Percentiles rank a stretch among this genome's conserved stretches.
Evolutionary conservation across 768 basidiomycete species (phyloP).

Genomic region (Saitozyma sp.): DNA sequence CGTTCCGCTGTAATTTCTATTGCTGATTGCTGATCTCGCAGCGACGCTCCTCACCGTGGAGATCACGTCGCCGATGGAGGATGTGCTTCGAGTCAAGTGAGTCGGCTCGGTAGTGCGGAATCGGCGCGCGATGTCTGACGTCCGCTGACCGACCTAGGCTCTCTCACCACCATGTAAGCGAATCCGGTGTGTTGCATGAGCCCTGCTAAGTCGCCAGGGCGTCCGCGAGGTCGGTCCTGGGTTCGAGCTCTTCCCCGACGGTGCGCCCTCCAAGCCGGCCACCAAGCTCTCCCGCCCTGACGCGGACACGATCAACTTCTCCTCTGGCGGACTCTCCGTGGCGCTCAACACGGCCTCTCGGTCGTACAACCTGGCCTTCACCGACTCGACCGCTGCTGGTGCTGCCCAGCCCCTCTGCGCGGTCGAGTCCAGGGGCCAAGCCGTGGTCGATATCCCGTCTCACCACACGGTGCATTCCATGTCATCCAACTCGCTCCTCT

Average conservation of each 20-base stretch:
- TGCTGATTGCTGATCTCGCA: slow-evolving; percentile 3
- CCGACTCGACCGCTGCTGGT: slow-evolving; percentile 5
- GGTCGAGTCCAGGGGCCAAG: slow-evolving; percentile 35
- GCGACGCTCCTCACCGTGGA: slow-evolving; percentile 57
- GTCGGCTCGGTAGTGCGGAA: too few relatives aligned
- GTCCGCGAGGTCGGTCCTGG: slow-evolving; percentile 47
- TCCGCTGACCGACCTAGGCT: too few relatives aligned
- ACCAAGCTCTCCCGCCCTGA: slow-evolving; percentile 52
- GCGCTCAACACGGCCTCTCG: slow-evolving; percentile 14
- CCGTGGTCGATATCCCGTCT: slow-evolving; percentile 46
- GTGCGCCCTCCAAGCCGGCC: slow-evolving; percentile 58
- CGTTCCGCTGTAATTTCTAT: too few relatives aligned
- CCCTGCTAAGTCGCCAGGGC: not conserved
- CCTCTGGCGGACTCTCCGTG: slow-evolving; percentile 18
- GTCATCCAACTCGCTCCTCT: slow-evolving; percentile 60
- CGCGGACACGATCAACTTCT: slow-evolving; percentile 41
- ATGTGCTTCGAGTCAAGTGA: slow-evolving; percentile 47
- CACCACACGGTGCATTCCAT: slow-evolving; percentile 49
- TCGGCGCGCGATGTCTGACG: too few relatives aligned
- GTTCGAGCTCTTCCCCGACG: slow-evolving; percentile 68
- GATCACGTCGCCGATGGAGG: slow-evolving; percentile 44
- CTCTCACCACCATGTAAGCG: not conserved
- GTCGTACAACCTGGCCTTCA: slow-evolving; percentile 23
- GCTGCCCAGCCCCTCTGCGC: slow-evolving; percentile 19
- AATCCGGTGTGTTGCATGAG: not conserved